A percentile compares a stretch with the other conserved stretches of the same genome.
Evolutionary conservation across 192 early-diverging fungal species (phyloP).

Genomic region (Coemansia sp.): DNA sequence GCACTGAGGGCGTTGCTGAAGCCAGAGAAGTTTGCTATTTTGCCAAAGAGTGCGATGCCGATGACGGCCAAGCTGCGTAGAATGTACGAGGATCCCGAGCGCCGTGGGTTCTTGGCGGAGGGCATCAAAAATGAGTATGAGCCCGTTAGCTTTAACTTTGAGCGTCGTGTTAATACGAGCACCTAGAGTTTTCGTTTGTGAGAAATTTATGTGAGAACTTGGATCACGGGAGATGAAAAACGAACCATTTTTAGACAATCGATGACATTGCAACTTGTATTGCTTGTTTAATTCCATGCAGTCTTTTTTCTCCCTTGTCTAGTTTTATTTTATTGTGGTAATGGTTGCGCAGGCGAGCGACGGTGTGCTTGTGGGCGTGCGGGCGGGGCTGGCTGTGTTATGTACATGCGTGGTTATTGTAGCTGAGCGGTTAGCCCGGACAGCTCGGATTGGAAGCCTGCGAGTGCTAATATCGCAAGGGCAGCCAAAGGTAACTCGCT

Average conservation of each 20-base stretch:
- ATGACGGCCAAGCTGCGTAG: conserved; percentile 61
- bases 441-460: neutral
- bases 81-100: conserved; percentile 66
- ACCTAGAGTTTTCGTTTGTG: too few relatives aligned
- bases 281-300: neutral
- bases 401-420: neutral
- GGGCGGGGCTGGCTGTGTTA: neutral
- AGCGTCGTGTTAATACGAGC: conserved; percentile 11
- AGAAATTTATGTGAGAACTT: too few relatives aligned
- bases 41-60: conserved; percentile 70
- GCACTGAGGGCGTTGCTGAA: conserved; percentile 74
- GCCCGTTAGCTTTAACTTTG: conserved; percentile 44
- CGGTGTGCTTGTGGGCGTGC: neutral
- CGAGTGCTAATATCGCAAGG: neutral
- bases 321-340: neutral
- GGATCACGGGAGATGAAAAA: neutral
- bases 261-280: neutral
- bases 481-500: neutral
- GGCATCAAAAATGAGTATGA: conserved; percentile 35
- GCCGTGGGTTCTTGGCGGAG: conserved; percentile 73
- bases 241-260: neutral
- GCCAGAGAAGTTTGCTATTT: conserved; percentile 71
- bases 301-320: neutral
- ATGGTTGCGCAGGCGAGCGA: neutral
- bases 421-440: neutral